phyloP scores from a whole-genome alignment of 305 asterid genomes.

The Plantago lanceolata region DNA sequence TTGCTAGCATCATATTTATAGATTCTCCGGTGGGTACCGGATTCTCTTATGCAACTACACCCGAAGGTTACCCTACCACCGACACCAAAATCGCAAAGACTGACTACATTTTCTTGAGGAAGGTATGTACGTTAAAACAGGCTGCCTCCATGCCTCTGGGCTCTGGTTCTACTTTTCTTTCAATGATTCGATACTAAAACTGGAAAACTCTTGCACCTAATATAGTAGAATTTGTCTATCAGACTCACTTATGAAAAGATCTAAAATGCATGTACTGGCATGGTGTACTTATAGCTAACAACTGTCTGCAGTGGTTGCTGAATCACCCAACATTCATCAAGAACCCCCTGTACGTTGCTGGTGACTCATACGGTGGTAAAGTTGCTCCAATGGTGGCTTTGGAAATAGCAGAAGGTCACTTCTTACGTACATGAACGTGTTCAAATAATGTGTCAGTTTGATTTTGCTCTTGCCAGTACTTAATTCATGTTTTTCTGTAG shows the following conservation, averaged over 20 bases:
- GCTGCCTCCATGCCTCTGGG: neutral
- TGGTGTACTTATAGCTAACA: neutral
- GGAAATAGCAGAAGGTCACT: slow-evolving; percentile 25
- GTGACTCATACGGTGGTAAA: slow-evolving; percentile 40
- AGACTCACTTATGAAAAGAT: neutral
- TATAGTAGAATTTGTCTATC: neutral
- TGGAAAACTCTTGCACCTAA: no score
- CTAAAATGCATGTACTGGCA: no score
- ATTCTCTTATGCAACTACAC: slow-evolving; percentile 33
- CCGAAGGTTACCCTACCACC: slow-evolving; percentile 19
- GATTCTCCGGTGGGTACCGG: slow-evolving; percentile 39
- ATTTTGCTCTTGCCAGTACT: no score
- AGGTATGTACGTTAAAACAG: slow-evolving; percentile 22
- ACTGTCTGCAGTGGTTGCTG: slow-evolving; percentile 35
- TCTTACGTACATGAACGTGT: no score
- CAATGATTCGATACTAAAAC: no score
- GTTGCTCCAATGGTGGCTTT: slow-evolving; percentile 30
- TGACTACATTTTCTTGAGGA: slow-evolving; percentile 29
- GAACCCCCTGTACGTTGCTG: slow-evolving; percentile 29
- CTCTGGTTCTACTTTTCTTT: no score
- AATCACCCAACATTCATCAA: slow-evolving; percentile 29
- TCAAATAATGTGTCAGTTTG: neutral
- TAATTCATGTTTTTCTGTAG: slow-evolving; percentile 14
- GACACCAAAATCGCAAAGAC: slow-evolving; percentile 32
- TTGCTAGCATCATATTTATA: slow-evolving; percentile 32